Evolutionary conservation across 306 rosid species (phyloP).

Genomic region (Glycine soja): DNA sequence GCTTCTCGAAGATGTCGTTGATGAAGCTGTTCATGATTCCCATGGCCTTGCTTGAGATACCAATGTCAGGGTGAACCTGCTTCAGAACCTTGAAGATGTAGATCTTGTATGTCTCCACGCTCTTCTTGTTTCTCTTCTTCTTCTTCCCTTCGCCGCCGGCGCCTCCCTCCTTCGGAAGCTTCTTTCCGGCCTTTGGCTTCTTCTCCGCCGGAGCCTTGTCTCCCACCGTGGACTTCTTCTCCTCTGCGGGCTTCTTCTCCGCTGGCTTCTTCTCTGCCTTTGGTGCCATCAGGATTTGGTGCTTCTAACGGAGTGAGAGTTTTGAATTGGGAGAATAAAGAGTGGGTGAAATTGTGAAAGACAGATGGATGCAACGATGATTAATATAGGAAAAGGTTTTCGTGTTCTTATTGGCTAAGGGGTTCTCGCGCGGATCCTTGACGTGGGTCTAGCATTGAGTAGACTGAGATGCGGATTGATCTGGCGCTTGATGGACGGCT

Average conservation of each 20-base stretch:
- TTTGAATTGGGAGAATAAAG: too few species aligned
- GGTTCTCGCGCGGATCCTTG: not conserved
- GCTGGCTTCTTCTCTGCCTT: slow-evolving; percentile 77
- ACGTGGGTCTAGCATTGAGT: not conserved
- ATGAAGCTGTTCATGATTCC: too few species aligned
- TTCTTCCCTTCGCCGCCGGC: slow-evolving; percentile 67
- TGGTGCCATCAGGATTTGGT: slow-evolving; percentile 53
- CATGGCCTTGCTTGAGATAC: too few species aligned
- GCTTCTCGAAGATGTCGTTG: too few species aligned
- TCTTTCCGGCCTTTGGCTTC: slow-evolving; percentile 85
- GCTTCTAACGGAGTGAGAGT: too few species aligned
- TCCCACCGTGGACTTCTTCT: slow-evolving; percentile 65
- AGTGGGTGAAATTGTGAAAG: too few species aligned
- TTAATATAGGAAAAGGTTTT: slow-evolving; percentile 1
- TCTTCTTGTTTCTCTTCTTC: slow-evolving; percentile 71
- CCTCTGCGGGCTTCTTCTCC: slow-evolving; percentile 73
- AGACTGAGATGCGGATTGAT: too few species aligned
- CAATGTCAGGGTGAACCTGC: slow-evolving; percentile 70
- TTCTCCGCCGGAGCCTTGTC: slow-evolving; percentile 81
- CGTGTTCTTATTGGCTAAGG: slow-evolving; percentile 34
- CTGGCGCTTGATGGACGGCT: too few species aligned
- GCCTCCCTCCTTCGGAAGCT: slow-evolving; percentile 74
- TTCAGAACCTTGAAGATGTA: slow-evolving; percentile 80
- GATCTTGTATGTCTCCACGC: slow-evolving; percentile 76
- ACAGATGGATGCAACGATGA: not conserved